phyloP scores from a whole-genome alignment of 169 alveolate genomes.

The Plasmodium adleri region DNA sequence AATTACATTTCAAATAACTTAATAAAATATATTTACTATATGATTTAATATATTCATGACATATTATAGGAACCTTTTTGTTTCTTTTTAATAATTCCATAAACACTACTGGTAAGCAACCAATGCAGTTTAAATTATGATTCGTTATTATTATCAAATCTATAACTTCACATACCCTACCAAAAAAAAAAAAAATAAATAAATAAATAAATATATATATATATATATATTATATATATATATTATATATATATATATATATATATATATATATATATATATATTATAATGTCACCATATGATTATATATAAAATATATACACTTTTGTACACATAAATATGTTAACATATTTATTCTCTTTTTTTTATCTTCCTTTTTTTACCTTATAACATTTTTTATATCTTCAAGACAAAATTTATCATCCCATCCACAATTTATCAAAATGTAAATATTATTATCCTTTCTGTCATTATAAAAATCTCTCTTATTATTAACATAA shows the following conservation, averaged over 20 bases:
- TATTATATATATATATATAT: not conserved
- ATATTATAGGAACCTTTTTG: conserved; percentile 33
- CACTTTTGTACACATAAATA: too few relatives aligned
- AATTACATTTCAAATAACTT: conserved; percentile 52
- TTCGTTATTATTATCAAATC: conserved; percentile 43
- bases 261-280: not conserved
- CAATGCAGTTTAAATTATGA: conserved; percentile 52
- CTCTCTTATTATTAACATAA: conserved; percentile 62
- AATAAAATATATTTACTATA: conserved; percentile 61
- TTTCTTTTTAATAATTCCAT: conserved; percentile 29
- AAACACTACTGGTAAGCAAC: conserved; percentile 39
- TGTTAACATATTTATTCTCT: not conserved
- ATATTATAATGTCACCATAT: not conserved
- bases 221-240: not conserved
- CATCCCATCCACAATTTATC: conserved; percentile 77
- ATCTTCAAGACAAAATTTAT: conserved; percentile 47
- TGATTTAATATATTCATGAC: conserved; percentile 57
- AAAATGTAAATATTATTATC: conserved; percentile 63
- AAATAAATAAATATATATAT: not conserved
- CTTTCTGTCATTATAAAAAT: conserved; percentile 51
- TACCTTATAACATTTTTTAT: conserved; percentile 57
- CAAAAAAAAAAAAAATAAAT: not conserved
- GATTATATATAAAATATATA: too few relatives aligned
- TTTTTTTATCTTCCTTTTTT: not conserved
- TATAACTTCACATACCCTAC: conserved; percentile 62